Evolutionary conservation across 371 early-diverging fungal species (phyloP), one percentile per base, ranked within the genome.

Genomic region (Apophysomyces variabilis): DNA sequence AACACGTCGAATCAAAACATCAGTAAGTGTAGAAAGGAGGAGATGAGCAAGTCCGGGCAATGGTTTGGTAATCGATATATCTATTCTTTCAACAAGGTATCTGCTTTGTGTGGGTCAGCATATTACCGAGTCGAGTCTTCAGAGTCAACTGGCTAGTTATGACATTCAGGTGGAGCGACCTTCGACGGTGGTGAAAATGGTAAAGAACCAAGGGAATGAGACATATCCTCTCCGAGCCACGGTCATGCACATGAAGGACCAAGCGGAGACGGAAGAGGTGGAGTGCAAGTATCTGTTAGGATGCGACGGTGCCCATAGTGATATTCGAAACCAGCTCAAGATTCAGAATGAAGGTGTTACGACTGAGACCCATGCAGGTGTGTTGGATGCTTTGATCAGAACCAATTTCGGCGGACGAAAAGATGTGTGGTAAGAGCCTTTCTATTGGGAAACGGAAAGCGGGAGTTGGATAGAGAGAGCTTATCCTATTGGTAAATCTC

Each of bases 271-370:
- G 0, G 82, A 82, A 46, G 56, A 66, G 18, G 72, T 82, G 5
- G 65, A 70, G n/a, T 79, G 79, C 66, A 78, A 79, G 43, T 82
- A 82, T 21, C 32, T 82, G 4, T 58, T 82, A 14, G 79, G 76
- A 0, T 78, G 79, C 62, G 82, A 82, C 72, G 82, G 82, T 38
- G 79, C 79, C 14, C 82, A 82, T 38, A 78, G 77, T 44, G 77
- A 77, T 57, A 78, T 78, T 16, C 72, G 79, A 5, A 60, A 66
- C 26, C 75, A 78, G 26, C 57, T 82, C 13, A 74, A 70, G 26
- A 76, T 82, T 46, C 62, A 62, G 5, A 69, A 75, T 61, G 75
- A 76, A 43, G 79, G 79, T 4, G 75, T 75, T 38, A 82, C 79
- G 7, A 78, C 74, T 3, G 79, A 82, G 46, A 78, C 74, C 1